Evolutionary conservation across 495 filamentous ascomycete species (phyloP), one percentile per base, ranked within the genome.

Genomic region (Tetracladium marchalianum): DNA sequence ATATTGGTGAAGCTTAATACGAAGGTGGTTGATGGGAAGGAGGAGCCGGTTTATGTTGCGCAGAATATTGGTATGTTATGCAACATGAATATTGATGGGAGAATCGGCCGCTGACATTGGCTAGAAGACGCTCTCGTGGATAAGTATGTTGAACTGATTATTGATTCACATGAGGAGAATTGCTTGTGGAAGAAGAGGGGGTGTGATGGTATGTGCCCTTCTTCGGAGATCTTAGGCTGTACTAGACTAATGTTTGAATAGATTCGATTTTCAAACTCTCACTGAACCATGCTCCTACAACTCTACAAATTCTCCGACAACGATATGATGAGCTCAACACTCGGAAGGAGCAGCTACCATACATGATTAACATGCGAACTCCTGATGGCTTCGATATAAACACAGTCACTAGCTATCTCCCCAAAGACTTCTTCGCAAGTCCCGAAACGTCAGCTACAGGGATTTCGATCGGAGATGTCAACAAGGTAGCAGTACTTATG

Each of bases 161-260:
- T 83, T 16, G 74, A 76, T n/a, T 81, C 76, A 19, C 92, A 98
- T 61, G 73, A 77, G n/a, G 82, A 85, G 44, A 77, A 73, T 48
- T 98, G 92, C 61, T 72, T 87, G 11, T 98, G 93, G 93, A 73
- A 83, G 52, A 82, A 75, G 64, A 79, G 75, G 44, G 85, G 86
- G 12, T 93, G 88, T 60, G 86, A 90, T 66, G 85, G 85, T 90
- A 65, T 56, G 51, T 37, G 4, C 11, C 15, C 15, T 5, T 31
- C 2, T 38, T 16, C 16, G 35, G 17, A 35, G 22, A 15, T 46
- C 27, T 48, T 1, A 27, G 38, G 5, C 7, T 16, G 11, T 44
- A 13, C 69, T 65, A 40, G 78, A 64, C n/a, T 27, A 12, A 13
- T 33, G 6, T 22, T 13, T 37, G 72, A 71, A 11, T 71, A 77